Conservation (phyloP, 768 basidiomycete genomes). For the Tulasnella sp. region DNA sequence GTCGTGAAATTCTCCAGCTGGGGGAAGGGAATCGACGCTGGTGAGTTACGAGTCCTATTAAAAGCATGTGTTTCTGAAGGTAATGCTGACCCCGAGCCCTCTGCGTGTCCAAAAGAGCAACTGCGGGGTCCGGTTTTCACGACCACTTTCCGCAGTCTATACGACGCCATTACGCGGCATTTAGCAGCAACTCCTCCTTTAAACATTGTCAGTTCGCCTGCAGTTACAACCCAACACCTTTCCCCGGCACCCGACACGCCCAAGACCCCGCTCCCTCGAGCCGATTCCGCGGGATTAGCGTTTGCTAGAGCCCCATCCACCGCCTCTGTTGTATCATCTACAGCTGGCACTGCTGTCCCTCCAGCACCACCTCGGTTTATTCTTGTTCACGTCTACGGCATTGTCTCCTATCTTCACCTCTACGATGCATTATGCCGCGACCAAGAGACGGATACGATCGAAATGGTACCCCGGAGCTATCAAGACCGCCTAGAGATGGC, state of each 20-base stretch:
- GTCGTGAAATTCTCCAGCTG: constrained; percentile 13
- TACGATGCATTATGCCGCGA: constrained; percentile 24
- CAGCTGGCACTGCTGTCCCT: constrained; percentile 9
- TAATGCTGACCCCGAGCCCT: neutral
- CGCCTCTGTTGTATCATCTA: neutral
- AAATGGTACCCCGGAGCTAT: constrained; percentile 12
- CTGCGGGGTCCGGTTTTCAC: neutral
- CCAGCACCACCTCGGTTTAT: constrained; percentile 1
- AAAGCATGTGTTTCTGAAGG: neutral
- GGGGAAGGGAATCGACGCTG: neutral
- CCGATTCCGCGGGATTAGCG: neutral
- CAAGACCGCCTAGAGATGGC: constrained; percentile 23
- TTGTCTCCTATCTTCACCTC: constrained; percentile 22
- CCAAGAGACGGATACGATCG: neutral
- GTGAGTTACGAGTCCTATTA: neutral
- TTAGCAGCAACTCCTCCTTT: neutral
- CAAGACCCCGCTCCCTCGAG: neutral
- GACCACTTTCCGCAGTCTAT: neutral
- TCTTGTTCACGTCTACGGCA: constrained; percentile 22
- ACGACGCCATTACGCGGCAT: constrained; percentile 5
- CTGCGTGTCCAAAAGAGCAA: neutral
- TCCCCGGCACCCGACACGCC: neutral
- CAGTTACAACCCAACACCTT: neutral
- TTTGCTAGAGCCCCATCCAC: neutral
- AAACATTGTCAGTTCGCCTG: neutral